Base-by-base conservation (phyloP, 352 stramenopile genomes). In the Phytophthora litchii region DNA sequence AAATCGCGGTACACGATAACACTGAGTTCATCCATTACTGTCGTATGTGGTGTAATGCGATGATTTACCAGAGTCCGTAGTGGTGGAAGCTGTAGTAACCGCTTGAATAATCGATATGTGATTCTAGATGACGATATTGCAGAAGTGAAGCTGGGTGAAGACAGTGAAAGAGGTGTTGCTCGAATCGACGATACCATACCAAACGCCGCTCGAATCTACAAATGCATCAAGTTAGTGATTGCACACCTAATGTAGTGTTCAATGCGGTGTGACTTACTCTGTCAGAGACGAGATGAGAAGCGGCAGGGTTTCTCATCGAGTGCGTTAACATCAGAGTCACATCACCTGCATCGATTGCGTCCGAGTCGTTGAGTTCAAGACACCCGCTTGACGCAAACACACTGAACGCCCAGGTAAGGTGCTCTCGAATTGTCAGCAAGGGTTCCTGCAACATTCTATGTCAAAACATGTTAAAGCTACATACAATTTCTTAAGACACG, bases 321-420 rank as follows among this genome's bases (percentile, higher is more conserved):
- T 87, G 75, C 25, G 78, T 88, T 42, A 89, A 62, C 37, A 92
- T 69, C 16, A 80, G 49, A 11, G 63, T 70, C 35, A 87, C 53
- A 27, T 92, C 70, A 23, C 49, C 60, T 8, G 50, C 68, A 14
- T 70, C 41, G 34, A 89, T 67, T 3, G 64, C 54, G 5, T 67
- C 73, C 0, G 40, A 38, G 23, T 80, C 65, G 21, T 31, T 64
- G 34, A 78, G 53, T 23, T 92, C 77, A 17, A 91, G 51, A 41
- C 67, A 86, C 20, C 80, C 78, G 23, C 61, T 67, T 34, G 78
- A 89, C 3, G 64, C 54, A 43, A 86, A 91, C 25, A 81, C 60
- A 35, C 70, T 74, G 32, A 91, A 91, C 12, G 70, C 65, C 78
- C 78, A 92, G 12, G 36, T 44, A 19, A 89, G 44, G 20, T 91